Evolutionary conservation across 2,329 filamentous ascomycete species (phyloP), one percentile per base, ranked within the genome.

Genomic region (Clonostachys rosea): DNA sequence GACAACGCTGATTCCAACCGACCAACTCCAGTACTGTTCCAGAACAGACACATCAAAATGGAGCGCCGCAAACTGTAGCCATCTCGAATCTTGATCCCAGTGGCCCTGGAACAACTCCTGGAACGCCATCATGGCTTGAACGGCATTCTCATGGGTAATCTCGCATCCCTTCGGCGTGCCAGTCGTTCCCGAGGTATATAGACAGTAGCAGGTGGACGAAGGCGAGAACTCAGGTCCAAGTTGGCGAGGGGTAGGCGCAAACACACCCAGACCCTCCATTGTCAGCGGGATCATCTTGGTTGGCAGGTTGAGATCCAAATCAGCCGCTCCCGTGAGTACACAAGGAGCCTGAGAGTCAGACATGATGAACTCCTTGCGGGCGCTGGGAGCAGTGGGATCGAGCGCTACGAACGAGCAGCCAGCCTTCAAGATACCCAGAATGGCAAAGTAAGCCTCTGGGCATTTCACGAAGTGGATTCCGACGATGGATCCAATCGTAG

Each of bases 11-110:
- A 96, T 91, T 2, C 91, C 91, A 1, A 94, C 87, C 30, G 86
- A 90, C 91, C 91, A 96, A 49, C 86, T 94, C 90, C 90, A 96
- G 62, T 92, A 96, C 58, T 96, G 91, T 60, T 96, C 91, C 1
- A 96, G 75, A 0, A 96, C 87, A 2, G 89, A 94, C 5, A 96
- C 91, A 57, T 96, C 92, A 51, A 96, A 96, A 63, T 96, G 92
- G 48, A 96, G 89, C 0, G 90, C 91, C 2, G 92, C 92, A 59
- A 96, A 96, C 59, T 96, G 92, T 1, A 96, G 73, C 86, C 90
- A 96, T 49, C 87, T 81, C 0, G 91, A 95, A 0, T 78, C 61
- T 0, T 73, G 57, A 39, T 86, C 76, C 88, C 90, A 95, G 56
- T 89, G 86, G 0, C 78, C 82, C 6, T 68, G 65, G 59, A 96